Evolutionary conservation across 129 eudicot species (phyloP), one percentile per base, ranked within the genome.

Genomic region (Artemisia annua): DNA sequence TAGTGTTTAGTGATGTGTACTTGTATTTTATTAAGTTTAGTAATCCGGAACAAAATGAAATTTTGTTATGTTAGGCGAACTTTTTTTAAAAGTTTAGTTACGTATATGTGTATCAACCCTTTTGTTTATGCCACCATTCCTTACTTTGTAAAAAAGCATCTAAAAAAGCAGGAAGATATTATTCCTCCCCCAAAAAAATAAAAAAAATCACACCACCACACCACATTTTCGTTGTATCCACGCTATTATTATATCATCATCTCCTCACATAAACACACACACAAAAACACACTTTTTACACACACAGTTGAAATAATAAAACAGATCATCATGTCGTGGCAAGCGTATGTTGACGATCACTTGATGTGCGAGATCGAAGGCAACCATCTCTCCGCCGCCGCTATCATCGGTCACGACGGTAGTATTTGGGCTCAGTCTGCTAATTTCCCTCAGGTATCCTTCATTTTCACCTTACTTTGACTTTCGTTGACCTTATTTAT

Each of bases 291-390:
- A 58, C 24, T 9, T 17, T 55, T 50, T 14, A 35, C 1, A 22
- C 59, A 24, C 9, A 74, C 52, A 14, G 13, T 35, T 50, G 22
- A 20, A 20, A 0, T 1, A 20, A 51, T n/a, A n/a, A n/a, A n/a
- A 19, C 35, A 49, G 54, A 58, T 35, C 3, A 81, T 60, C 59
- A 84, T 87, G 92, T 87, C 92, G 89, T 87, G 92, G 92, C 92
- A 87, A 83, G 66, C 89, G 8, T 87, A 87, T 80, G 89, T 87
- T 32, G 93, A 87, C 46, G 93, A 87, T n/a, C 93, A 87, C 83
- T 75, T 87, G 70, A 82, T 87, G 87, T 83, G 87, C 89, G 94
- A 87, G 19, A 76, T 82, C 67, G 94, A 87, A 24, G 89, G 87
- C n/a, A 76, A 74, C 55, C 82, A 64, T 46, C 94, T 87, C 82